phyloP scores from a whole-genome alignment of 2,329 filamentous ascomycete genomes.

The Aspergillus sp. region DNA sequence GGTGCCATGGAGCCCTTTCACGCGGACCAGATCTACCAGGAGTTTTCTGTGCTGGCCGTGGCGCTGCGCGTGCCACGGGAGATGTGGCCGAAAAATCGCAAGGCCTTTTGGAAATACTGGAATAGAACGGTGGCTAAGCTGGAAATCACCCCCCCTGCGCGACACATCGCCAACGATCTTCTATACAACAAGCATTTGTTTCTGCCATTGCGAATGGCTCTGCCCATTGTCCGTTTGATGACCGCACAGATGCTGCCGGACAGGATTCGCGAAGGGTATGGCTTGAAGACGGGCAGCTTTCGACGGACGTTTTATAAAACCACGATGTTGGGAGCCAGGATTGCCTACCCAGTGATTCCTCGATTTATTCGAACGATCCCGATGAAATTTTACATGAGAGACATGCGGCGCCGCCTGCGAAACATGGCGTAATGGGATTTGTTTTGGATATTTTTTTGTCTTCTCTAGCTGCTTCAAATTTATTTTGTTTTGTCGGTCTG shows the following conservation, averaged over 20 bases:
- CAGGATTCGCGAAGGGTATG: constrained; percentile 25
- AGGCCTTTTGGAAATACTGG: constrained; percentile 40
- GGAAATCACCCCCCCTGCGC: constrained; percentile 29
- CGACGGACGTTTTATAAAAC: constrained; percentile 18
- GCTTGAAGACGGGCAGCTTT: constrained; percentile 20
- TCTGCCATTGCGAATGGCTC: constrained; percentile 19
- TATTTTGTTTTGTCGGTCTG: no score
- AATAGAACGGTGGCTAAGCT: constrained; percentile 32
- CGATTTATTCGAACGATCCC: constrained; percentile 23
- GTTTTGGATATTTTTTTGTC: no score
- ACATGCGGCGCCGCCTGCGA: constrained; percentile 25
- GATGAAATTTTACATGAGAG: constrained; percentile 28
- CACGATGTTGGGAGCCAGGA: constrained; percentile 15
- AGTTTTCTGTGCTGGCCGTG: constrained; percentile 25
- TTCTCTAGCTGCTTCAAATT: no score
- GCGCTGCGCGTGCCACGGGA: constrained; percentile 30
- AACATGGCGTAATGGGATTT: background rate
- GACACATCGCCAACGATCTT: constrained; percentile 26
- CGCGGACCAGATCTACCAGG: constrained; percentile 24
- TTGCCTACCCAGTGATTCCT: constrained; percentile 24
- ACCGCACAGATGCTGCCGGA: constrained; percentile 28
- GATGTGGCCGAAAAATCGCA: constrained; percentile 35
- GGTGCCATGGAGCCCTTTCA: constrained; percentile 25
- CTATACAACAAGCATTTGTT: constrained; percentile 27
- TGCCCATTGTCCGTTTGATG: constrained; percentile 27